Percentiles rank a stretch among this genome's conserved stretches.
phyloP scores from a whole-genome alignment of 495 filamentous ascomycete genomes.

The Penicillium pulvis region DNA sequence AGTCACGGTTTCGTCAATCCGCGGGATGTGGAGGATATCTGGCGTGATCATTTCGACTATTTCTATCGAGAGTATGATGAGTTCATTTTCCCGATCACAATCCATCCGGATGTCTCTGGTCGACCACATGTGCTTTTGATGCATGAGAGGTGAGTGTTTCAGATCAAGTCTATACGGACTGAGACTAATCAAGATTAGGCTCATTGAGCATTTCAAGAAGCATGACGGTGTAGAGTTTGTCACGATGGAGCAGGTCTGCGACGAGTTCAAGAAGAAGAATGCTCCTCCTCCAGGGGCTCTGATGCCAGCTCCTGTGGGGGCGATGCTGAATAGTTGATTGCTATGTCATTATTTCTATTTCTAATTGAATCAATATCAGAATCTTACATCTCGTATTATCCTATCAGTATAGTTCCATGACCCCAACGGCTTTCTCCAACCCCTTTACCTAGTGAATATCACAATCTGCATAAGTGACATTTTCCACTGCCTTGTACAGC shows the following conservation, averaged over 20 bases:
- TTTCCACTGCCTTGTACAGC: neutral
- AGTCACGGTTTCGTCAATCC: constrained; percentile 62
- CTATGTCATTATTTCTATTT: neutral
- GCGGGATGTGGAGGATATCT: constrained; percentile 57
- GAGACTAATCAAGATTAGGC: constrained; percentile 28
- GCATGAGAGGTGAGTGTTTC: constrained; percentile 4
- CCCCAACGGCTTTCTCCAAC: neutral
- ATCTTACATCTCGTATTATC: neutral
- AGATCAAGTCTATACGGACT: no score
- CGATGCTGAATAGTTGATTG: neutral
- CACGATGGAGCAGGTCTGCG: constrained; percentile 66
- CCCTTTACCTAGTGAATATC: neutral
- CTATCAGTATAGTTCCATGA: neutral
- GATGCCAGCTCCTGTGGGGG: constrained; percentile 24
- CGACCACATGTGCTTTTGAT: constrained; percentile 64
- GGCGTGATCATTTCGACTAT: constrained; percentile 67
- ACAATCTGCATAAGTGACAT: neutral
- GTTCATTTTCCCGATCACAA: constrained; percentile 68
- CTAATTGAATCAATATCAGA: neutral
- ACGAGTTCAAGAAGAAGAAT: constrained; percentile 57
- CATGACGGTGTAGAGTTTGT: constrained; percentile 75
- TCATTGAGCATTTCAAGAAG: constrained; percentile 72
- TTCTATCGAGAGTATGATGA: constrained; percentile 68
- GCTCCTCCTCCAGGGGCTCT: constrained; percentile 25
- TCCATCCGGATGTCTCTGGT: constrained; percentile 68